Conservation (phyloP, 768 basidiomycete species). For the Boletus speciosus region DNA sequence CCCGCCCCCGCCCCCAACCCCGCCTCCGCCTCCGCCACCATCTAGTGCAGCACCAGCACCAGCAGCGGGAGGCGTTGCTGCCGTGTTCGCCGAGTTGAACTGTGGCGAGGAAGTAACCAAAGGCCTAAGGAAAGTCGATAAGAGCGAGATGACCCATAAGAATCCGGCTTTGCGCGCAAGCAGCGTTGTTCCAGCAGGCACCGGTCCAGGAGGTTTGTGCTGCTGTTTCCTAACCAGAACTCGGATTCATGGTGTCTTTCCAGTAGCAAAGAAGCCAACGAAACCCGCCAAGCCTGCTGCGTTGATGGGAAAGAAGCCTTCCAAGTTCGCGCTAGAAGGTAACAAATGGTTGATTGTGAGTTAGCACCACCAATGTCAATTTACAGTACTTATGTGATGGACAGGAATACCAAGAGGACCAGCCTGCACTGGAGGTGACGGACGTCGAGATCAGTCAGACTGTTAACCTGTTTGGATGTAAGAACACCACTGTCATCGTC, state of each 20-base stretch:
- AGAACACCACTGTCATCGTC: slow-evolving; percentile 75
- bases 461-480: slow-evolving; percentile 89
- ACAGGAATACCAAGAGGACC: slow-evolving; percentile 92
- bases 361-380: slow-evolving; percentile 2
- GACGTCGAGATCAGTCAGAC: slow-evolving; percentile 76
- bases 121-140: slow-evolving; percentile 88
- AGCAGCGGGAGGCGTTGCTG: slow-evolving; percentile 55
- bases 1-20: slow-evolving; percentile 44
- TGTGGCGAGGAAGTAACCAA: slow-evolving; percentile 88
- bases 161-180: slow-evolving; percentile 78
- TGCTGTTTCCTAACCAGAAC: slow-evolving; percentile 11
- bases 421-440: slow-evolving; percentile 65
- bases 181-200: slow-evolving; percentile 46
- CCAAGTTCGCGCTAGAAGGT: slow-evolving; percentile 86
- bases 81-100: slow-evolving; percentile 90
- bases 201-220: slow-evolving; percentile 32
- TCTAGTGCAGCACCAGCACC: slow-evolving; percentile 39
- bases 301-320: slow-evolving; percentile 84
- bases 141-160: slow-evolving; percentile 98
- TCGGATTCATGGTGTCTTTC: background rate
- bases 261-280: slow-evolving; percentile 58
- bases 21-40: slow-evolving; percentile 54
- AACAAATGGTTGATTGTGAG: slow-evolving; percentile 91
- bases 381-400: slow-evolving; percentile 1
- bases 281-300: slow-evolving; percentile 84